These are phyloP conservation scores for Cymbopogon citratus DNA, from an alignment of 176 grass and related monocot genomes.

Conservation along the genomic window DNA sequence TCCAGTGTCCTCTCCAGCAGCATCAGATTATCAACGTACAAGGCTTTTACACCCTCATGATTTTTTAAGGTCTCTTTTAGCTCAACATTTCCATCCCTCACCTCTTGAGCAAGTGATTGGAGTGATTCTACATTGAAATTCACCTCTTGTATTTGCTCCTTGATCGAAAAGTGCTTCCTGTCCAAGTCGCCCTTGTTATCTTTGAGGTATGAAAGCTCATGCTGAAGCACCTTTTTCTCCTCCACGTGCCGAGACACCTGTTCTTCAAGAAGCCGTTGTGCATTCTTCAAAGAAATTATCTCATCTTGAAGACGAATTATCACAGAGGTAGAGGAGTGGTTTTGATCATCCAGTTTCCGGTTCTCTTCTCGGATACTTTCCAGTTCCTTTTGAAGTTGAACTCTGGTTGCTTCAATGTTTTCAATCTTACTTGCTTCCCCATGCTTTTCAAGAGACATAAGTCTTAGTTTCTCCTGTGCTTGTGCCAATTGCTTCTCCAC, in stretches of 20 bases:
- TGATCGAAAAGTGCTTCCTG: conserved; percentile 54
- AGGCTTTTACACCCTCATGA: conserved; percentile 49
- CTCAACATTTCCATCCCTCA: conserved; percentile 74
- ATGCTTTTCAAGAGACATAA: conserved; percentile 59
- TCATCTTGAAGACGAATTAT: conserved; percentile 90
- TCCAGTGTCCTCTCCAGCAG: conserved; percentile 66
- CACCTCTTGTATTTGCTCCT: conserved; percentile 71
- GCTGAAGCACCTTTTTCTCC: conserved; percentile 65
- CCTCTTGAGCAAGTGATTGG: conserved; percentile 63
- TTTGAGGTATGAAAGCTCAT: conserved; percentile 67
- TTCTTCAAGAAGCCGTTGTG: conserved; percentile 56
- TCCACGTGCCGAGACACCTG: conserved; percentile 51
- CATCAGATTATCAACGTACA: conserved; percentile 73
- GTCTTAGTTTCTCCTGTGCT: conserved; percentile 64
- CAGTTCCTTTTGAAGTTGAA: conserved; percentile 49
- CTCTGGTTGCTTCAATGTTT: conserved; percentile 48
- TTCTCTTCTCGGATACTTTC: conserved; percentile 65
- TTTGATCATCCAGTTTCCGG: conserved; percentile 58
- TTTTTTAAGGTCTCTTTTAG: conserved; percentile 76
- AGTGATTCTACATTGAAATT: conserved; percentile 75
- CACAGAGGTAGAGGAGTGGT: conserved; percentile 47
- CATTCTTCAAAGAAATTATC: conserved; percentile 73
- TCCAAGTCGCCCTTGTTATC: conserved; percentile 59
- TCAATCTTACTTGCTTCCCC: conserved; percentile 49
- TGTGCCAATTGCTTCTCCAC: conserved; percentile 63